phyloP scores from a whole-genome alignment of 2,329 filamentous ascomycete species.

The Aspergillus caelatus region DNA sequence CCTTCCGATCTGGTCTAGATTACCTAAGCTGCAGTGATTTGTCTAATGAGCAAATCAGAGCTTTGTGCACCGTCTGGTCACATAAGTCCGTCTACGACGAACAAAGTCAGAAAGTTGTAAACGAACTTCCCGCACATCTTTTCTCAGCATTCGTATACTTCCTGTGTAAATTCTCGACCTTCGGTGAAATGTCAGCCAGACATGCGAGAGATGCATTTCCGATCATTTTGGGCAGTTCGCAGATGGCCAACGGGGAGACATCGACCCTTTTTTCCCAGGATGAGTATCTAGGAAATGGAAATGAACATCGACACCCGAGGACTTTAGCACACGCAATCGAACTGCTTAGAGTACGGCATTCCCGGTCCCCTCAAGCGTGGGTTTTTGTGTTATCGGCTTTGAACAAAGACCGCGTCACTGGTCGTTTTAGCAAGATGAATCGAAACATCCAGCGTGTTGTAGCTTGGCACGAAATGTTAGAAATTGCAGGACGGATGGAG shows the following conservation, averaged over 20 bases:
- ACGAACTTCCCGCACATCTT: slow-evolving; percentile 36
- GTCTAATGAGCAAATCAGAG: slow-evolving; percentile 33
- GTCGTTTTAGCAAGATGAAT: slow-evolving; percentile 21
- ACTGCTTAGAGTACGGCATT: slow-evolving; percentile 34
- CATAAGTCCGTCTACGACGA: slow-evolving; percentile 17
- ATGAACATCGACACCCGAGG: slow-evolving; percentile 26
- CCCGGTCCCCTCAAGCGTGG: slow-evolving; percentile 40
- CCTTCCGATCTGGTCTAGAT: slow-evolving; percentile 44
- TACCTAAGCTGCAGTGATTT: slow-evolving; percentile 46
- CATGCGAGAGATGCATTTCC: slow-evolving; percentile 32
- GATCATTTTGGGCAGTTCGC: slow-evolving; percentile 23
- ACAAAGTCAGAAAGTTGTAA: slow-evolving; percentile 25
- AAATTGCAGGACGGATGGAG: slow-evolving; percentile 39
- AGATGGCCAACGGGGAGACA: slow-evolving; percentile 7
- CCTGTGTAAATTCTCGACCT: slow-evolving; percentile 38
- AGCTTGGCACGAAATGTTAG: slow-evolving; percentile 41
- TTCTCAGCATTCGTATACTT: slow-evolving; percentile 51
- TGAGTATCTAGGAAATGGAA: slow-evolving; percentile 9
- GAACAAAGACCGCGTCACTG: slow-evolving; percentile 24
- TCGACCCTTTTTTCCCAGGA: slow-evolving; percentile 26
- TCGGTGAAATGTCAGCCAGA: slow-evolving; percentile 14
- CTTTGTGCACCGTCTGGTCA: slow-evolving; percentile 30
- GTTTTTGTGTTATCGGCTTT: slow-evolving; percentile 38
- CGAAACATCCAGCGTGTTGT: slow-evolving; percentile 35
- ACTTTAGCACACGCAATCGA: slow-evolving; percentile 41